A percentile compares a stretch with the other conserved stretches of the same genome.
phyloP scores from a whole-genome alignment of 2,329 filamentous ascomycete genomes.

The Plectosphaerella cucumerina region DNA sequence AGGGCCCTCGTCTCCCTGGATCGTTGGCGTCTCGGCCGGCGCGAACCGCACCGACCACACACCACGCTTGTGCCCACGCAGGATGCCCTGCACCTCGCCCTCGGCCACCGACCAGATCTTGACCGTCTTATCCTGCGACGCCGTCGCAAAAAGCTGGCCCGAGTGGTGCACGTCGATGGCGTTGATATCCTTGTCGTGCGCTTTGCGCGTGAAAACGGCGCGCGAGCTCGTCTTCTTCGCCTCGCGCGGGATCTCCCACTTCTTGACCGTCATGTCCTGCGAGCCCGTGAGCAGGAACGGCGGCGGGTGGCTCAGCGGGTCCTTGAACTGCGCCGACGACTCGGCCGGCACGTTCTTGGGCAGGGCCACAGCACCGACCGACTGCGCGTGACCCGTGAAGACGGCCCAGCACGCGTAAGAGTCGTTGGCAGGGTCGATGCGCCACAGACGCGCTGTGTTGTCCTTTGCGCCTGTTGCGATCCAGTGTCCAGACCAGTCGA shows the following conservation, averaged over 20 bases:
- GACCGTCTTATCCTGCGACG: slow-evolving; percentile 92
- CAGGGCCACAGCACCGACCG: slow-evolving; percentile 82
- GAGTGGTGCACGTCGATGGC: slow-evolving; percentile 77
- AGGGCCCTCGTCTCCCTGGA: slow-evolving; percentile 67
- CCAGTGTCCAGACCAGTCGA: slow-evolving; percentile 97
- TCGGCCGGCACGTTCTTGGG: slow-evolving; percentile 65
- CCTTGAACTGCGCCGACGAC: slow-evolving; percentile 64
- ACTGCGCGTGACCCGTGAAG: slow-evolving; percentile 91
- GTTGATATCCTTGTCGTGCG: slow-evolving; percentile 98
- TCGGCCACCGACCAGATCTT: slow-evolving; percentile 94
- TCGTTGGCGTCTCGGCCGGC: slow-evolving; percentile 68
- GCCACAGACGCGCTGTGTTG: slow-evolving; percentile 89
- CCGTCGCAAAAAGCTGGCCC: slow-evolving; percentile 83
- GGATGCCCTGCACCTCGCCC: slow-evolving; percentile 85
- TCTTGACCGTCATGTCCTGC: slow-evolving; percentile 92
- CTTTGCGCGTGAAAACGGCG: slow-evolving; percentile 84
- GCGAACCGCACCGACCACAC: slow-evolving; percentile 96
- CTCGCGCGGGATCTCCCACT: slow-evolving; percentile 74
- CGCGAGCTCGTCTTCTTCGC: slow-evolving; percentile 46
- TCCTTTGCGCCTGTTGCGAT: slow-evolving; percentile 95
- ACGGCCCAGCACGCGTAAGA: slow-evolving; percentile 76
- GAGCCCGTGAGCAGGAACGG: slow-evolving; percentile 86
- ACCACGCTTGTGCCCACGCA: slow-evolving; percentile 88
- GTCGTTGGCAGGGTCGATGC: slow-evolving; percentile 69
- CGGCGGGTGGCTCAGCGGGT: slow-evolving; percentile 76